These are phyloP conservation scores for Leucaena leucocephala DNA, from an alignment of 306 rosid genomes.

Conservation along the genomic window DNA sequence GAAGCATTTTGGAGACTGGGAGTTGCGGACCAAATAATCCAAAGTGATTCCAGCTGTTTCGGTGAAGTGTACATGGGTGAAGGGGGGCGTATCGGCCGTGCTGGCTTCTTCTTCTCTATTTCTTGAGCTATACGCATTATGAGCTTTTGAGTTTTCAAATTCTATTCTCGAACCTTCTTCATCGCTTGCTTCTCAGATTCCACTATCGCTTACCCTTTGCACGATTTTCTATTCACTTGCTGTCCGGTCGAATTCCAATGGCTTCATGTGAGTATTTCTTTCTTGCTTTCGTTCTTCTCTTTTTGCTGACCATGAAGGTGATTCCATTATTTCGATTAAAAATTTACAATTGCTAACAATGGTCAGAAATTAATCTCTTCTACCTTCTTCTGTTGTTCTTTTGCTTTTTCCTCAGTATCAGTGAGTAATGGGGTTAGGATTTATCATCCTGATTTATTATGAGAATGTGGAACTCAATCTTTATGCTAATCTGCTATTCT, in stretches of 20 bases:
- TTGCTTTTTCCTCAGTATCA: neutral
- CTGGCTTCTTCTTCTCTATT: neutral
- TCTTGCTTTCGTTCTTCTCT: neutral
- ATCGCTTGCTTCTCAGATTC: neutral
- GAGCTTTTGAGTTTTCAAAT: slow-evolving; percentile 2
- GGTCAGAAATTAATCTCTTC: neutral
- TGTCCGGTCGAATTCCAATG: slow-evolving; percentile 43
- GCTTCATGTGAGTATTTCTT: slow-evolving; percentile 65
- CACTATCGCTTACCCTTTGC: slow-evolving; percentile 18
- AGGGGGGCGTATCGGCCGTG: neutral
- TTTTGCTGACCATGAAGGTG: neutral
- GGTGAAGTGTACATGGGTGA: neutral
- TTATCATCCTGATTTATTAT: neutral
- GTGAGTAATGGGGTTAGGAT: slow-evolving; percentile 15
- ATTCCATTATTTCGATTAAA: slow-evolving; percentile 12
- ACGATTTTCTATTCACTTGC: slow-evolving; percentile 5
- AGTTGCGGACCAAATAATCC: no score
- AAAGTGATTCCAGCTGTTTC: no score
- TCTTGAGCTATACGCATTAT: neutral
- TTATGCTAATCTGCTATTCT: neutral
- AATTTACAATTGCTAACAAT: slow-evolving; percentile 26
- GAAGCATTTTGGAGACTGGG: no score
- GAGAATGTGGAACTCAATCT: slow-evolving; percentile 12
- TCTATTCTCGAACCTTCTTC: neutral
- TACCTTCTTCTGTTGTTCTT: slow-evolving; percentile 22